Evolutionary conservation across 2,329 filamentous ascomycete genomes (phyloP).

Genomic region (Diplodia seriata): DNA sequence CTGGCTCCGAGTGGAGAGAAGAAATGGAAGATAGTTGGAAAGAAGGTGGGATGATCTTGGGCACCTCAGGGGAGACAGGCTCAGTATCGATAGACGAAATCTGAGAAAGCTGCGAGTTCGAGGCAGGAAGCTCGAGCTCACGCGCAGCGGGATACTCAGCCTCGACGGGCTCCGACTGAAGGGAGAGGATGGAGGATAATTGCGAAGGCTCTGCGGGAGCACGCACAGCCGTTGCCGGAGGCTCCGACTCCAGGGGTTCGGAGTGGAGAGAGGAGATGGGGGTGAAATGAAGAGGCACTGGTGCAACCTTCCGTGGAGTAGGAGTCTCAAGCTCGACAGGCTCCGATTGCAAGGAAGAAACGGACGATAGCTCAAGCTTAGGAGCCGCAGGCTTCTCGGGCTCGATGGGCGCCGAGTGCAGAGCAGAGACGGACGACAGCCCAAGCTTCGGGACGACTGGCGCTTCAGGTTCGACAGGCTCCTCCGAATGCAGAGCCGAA

Average conservation of each 20-base stretch:
- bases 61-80: slow-evolving; percentile 34
- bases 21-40: slow-evolving; percentile 24
- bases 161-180: slow-evolving; percentile 30
- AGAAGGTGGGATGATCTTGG: slow-evolving; percentile 7
- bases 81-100: slow-evolving; percentile 30
- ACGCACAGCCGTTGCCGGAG: slow-evolving; percentile 23
- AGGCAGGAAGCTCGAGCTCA: slow-evolving; percentile 2
- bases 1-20: slow-evolving; percentile 24
- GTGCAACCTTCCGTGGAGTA: slow-evolving; percentile 6
- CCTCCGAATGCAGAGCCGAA: slow-evolving; percentile 54
- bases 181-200: slow-evolving; percentile 24
- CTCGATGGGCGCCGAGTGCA: slow-evolving; percentile 36
- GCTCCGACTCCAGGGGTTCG: slow-evolving; percentile 37
- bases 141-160: slow-evolving; percentile 12
- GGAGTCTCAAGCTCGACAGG: slow-evolving; percentile 36
- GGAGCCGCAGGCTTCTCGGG: slow-evolving; percentile 21
- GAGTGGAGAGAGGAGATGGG: slow-evolving; percentile 57
- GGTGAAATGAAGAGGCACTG: slow-evolving; percentile 50
- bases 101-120: slow-evolving; percentile 24
- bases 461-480: slow-evolving; percentile 40
- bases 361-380: slow-evolving; percentile 33
- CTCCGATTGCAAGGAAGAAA: slow-evolving; percentile 37
- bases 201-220: slow-evolving; percentile 3
- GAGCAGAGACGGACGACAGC: slow-evolving; percentile 26
- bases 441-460: slow-evolving; percentile 25